Evolutionary conservation across 169 alveolate genomes (phyloP).

Genomic region (Plasmodium billcollinsi): DNA sequence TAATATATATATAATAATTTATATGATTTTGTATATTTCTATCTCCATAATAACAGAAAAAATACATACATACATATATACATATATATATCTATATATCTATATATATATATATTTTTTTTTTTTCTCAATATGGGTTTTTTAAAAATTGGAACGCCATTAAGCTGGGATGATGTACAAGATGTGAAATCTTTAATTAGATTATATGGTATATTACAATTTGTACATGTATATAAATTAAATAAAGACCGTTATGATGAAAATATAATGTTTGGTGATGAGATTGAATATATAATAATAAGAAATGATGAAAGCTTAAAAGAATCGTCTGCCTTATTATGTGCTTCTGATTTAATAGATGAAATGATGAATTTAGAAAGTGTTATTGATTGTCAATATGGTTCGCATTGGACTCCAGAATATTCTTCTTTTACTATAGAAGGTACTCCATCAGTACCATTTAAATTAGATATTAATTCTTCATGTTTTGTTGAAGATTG

Average conservation of each 20-base stretch:
- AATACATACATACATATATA: no score
- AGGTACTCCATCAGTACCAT: conserved; percentile 84
- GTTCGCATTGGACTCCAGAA: conserved; percentile 83
- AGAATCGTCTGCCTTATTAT: conserved; percentile 78
- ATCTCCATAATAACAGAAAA: no score
- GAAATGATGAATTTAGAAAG: conserved; percentile 76
- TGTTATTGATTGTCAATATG: conserved; percentile 49
- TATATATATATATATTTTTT: no score
- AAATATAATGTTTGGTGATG: conserved; percentile 82
- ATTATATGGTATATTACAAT: conserved; percentile 78
- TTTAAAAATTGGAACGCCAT: conserved; percentile 72
- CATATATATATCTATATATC: no score
- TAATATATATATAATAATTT: no score
- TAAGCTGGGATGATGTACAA: conserved; percentile 75
- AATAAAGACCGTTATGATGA: conserved; percentile 79
- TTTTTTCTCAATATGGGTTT: conserved; percentile 39
- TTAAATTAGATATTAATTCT: conserved; percentile 74
- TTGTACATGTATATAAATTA: conserved; percentile 75
- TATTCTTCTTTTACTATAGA: conserved; percentile 84
- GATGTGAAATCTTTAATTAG: conserved; percentile 49
- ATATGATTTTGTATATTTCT: no score
- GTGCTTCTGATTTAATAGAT: conserved; percentile 77
- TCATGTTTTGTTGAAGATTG: conserved; percentile 61
- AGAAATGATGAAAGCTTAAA: conserved; percentile 59
- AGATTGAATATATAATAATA: conserved; percentile 76